Conservation (phyloP, 2,329 filamentous ascomycete species). For the Knufia fluminis region DNA sequence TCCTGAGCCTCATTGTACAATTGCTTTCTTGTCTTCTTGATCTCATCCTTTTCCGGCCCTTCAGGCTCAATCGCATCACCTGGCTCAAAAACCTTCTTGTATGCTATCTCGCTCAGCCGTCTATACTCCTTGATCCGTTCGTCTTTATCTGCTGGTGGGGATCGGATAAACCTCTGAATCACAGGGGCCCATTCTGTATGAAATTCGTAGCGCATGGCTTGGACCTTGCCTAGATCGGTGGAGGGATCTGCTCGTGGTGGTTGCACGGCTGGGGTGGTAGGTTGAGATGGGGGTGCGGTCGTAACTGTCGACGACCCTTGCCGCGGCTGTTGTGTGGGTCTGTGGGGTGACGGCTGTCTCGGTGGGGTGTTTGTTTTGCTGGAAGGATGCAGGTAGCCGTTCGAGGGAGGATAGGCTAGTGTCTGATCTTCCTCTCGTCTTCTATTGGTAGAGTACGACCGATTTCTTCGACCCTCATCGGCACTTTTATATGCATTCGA, state of each 20-base stretch:
- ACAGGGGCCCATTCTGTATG: conserved; percentile 31
- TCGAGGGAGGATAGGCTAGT: conserved; percentile 7
- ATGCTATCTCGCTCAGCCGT: conserved; percentile 35
- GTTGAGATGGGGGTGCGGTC: conserved; percentile 8
- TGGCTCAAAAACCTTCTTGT: conserved; percentile 38
- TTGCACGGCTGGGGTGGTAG: conserved; percentile 13
- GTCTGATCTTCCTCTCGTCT: conserved; percentile 8
- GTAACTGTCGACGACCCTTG: conserved; percentile 12
- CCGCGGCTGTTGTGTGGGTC: conserved; percentile 15
- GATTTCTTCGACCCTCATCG: conserved; percentile 12
- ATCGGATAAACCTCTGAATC: conserved; percentile 30
- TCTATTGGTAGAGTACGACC: conserved; percentile 9
- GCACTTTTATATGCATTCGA: neutral
- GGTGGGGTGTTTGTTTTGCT: conserved; percentile 11
- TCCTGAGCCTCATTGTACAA: conserved; percentile 36
- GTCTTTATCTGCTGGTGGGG: conserved; percentile 33
- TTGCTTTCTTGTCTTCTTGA: conserved; percentile 40
- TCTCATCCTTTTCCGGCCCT: conserved; percentile 45
- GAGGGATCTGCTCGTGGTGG: conserved; percentile 30
- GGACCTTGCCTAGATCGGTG: conserved; percentile 31
- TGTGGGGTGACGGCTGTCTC: conserved; percentile 11
- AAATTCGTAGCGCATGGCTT: conserved; percentile 30
- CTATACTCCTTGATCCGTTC: conserved; percentile 35
- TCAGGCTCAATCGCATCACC: conserved; percentile 68
- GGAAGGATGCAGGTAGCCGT: conserved; percentile 8